Base-by-base conservation (phyloP, 2,329 filamentous ascomycete genomes). In the Cylindrodendrum hubeiense region DNA sequence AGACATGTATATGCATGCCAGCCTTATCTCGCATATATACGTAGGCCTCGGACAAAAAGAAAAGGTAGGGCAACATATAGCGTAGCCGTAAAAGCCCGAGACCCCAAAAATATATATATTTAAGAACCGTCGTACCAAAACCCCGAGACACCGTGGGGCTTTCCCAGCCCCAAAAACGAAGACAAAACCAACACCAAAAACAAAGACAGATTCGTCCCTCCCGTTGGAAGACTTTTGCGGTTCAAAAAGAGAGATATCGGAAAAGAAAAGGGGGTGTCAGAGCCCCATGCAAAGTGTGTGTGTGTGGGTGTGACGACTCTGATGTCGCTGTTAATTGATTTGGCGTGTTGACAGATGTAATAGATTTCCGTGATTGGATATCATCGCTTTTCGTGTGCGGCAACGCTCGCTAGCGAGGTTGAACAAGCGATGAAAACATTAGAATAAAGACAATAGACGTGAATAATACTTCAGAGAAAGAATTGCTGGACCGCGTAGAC, bases 161-260 rank as follows among this genome's bases (percentile, higher is more conserved):
- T 30, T 57, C 61, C 54, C 65, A 56, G 66, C 59, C 64, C 54
- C 59, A 50, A 56, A 26, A 50, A 53, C 46, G 28, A 37, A 60
- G 34, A 49, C 46, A 50, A 53, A 52, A 33, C 12, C 10, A 49
- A 19, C 50, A 46, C 63, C 26, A 61, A 22, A 28, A 52, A 12
- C 5, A 21, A 39, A 39, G 51, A 49, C 26, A 19, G n/a, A 21
- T 34, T 33, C 15, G 5, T 8, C 12, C 30, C 28, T 33, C n/a
- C n/a, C 47, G 26, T 8, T 33, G 17, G n/a, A n/a, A n/a, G n/a
- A 50, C 47, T 50, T 50, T 50, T 50, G n/a, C 28, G 28, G 13
- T 15, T 21, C 6, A 28, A 49, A 47, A 34, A 22, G 41, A 60
- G 39, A 62, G 56, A 60, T 21, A 46, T 41, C 15, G 26, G 39